A percentile compares a stretch with the other conserved stretches of the same genome.
Evolutionary conservation across 1,284 basidiomycete species (phyloP).

Genomic region (Ustilago bromivora): DNA sequence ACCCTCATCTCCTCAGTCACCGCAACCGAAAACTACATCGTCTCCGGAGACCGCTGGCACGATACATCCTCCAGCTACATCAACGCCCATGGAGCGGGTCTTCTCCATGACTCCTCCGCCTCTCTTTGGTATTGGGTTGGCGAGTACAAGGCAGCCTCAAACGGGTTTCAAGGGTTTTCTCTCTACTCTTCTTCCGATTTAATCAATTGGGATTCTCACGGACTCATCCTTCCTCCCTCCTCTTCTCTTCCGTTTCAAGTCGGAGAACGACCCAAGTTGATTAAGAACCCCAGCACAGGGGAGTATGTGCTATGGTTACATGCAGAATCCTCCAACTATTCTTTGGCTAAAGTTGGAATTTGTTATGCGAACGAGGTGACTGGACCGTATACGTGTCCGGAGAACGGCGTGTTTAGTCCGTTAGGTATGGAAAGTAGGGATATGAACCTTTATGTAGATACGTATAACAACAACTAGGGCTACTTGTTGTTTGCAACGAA

Average conservation of each 20-base stretch:
- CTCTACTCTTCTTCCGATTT: slow-evolving; percentile 38
- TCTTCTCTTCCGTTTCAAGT: slow-evolving; percentile 28
- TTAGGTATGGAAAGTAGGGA: slow-evolving; percentile 33
- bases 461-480: slow-evolving; percentile 11
- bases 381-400: slow-evolving; percentile 20
- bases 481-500: slow-evolving; percentile 36
- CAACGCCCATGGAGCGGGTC: slow-evolving; percentile 34
- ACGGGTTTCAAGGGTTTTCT: slow-evolving; percentile 31
- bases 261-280: slow-evolving; percentile 33
- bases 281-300: slow-evolving; percentile 22
- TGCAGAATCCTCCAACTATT: slow-evolving; percentile 32
- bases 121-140: slow-evolving; percentile 35
- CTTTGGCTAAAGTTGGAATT: slow-evolving; percentile 28
- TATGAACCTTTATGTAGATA: slow-evolving; percentile 37
- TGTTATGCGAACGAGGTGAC: slow-evolving; percentile 16
- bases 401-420: slow-evolving; percentile 24
- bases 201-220: slow-evolving; percentile 32
- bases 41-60: slow-evolving; percentile 28
- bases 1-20: not conserved
- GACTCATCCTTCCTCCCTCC: slow-evolving; percentile 24
- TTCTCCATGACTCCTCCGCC: slow-evolving; percentile 12
- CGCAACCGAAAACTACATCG: slow-evolving; percentile 27
- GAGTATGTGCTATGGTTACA: slow-evolving; percentile 40
- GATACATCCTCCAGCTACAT: slow-evolving; percentile 25
- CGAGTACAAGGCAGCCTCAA: slow-evolving; percentile 23